Percentiles rank a stretch among this genome's conserved stretches.
phyloP scores from a whole-genome alignment of 2,329 filamentous ascomycete species.

The Paecilomyces variotii region DNA sequence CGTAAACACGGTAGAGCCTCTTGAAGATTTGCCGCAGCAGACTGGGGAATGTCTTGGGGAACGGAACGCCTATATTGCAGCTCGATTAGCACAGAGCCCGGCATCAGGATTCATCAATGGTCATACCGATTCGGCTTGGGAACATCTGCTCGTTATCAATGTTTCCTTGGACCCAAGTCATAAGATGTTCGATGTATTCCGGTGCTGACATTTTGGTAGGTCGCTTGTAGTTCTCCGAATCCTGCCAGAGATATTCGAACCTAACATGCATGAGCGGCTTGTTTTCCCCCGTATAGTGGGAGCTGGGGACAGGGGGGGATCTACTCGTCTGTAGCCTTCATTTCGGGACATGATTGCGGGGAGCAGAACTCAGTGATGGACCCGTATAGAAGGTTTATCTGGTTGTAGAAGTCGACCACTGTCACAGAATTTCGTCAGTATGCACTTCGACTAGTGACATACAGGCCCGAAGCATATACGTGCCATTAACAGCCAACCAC shows the following conservation, averaged over 20 bases:
- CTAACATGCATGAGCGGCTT: conserved; percentile 34
- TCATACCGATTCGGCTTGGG: conserved; percentile 77
- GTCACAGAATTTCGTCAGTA: conserved; percentile 18
- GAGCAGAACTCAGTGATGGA: conserved; percentile 99
- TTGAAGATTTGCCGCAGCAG: conserved; percentile 97
- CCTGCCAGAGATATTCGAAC: conserved; percentile 99
- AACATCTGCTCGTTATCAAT: conserved; percentile 95
- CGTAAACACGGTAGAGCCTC: conserved; percentile 95
- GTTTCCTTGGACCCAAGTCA: conserved; percentile 91
- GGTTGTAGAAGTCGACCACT: conserved; percentile 99
- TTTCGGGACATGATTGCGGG: conserved; percentile 91
- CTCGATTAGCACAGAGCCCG: background rate
- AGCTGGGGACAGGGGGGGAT: conserved; percentile 15
- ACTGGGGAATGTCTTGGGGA: conserved; percentile 82
- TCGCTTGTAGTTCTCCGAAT: conserved; percentile 84
- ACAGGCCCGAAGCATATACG: conserved; percentile 16
- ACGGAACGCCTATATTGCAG: conserved; percentile 63
- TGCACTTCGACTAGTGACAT: background rate
- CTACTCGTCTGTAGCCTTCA: conserved; percentile 99
- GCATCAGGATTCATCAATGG: background rate
- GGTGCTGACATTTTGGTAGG: conserved; percentile 98
- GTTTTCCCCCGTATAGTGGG: background rate
- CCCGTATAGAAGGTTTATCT: conserved; percentile 97
- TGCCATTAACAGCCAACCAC: conserved; percentile 96
- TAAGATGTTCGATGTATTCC: conserved; percentile 94